Percentiles rank a stretch among this genome's conserved stretches.
Conservation (phyloP, 805 yeast genomes). For the Kodamaea sagamina region DNA sequence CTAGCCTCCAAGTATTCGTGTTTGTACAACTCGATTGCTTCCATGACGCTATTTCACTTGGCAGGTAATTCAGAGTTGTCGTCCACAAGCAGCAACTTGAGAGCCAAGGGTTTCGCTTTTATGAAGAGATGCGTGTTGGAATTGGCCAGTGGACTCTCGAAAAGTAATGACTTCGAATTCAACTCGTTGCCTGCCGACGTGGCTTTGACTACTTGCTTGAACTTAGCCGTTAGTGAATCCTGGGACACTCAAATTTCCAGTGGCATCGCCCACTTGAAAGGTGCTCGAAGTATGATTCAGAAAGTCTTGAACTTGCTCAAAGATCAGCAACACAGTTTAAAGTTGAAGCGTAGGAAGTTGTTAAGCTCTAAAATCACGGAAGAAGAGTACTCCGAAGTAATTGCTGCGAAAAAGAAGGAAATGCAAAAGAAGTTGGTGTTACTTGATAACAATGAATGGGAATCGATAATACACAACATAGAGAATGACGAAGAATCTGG, state of each 20-base stretch:
- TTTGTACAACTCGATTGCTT: constrained; percentile 60
- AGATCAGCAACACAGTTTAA: constrained; percentile 23
- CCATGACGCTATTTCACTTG: constrained; percentile 65
- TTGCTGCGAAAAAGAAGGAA: constrained; percentile 12
- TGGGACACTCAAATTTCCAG: constrained; percentile 70
- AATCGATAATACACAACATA: constrained; percentile 22
- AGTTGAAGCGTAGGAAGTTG: constrained; percentile 16
- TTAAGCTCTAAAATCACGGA: constrained; percentile 14
- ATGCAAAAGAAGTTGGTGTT: constrained; percentile 30
- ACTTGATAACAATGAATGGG: constrained; percentile 37
- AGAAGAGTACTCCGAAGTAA: constrained; percentile 8
- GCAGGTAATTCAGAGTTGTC: constrained; percentile 41
- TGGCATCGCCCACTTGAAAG: constrained; percentile 68
- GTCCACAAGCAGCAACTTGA: constrained; percentile 43
- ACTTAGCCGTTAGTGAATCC: constrained; percentile 63
- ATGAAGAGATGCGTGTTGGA: constrained; percentile 63
- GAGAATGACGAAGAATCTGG: constrained; percentile 1
- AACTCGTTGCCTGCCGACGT: constrained; percentile 56
- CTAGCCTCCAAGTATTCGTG: constrained; percentile 56
- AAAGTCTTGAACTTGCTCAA: constrained; percentile 39
- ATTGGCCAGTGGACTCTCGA: constrained; percentile 55
- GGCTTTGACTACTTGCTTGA: constrained; percentile 64
- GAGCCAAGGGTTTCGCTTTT: constrained; percentile 54
- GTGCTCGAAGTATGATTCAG: constrained; percentile 63
- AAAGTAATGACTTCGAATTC: constrained; percentile 18